Base-by-base conservation (phyloP, 441 rosid species). In the Populus hybrid region DNA sequence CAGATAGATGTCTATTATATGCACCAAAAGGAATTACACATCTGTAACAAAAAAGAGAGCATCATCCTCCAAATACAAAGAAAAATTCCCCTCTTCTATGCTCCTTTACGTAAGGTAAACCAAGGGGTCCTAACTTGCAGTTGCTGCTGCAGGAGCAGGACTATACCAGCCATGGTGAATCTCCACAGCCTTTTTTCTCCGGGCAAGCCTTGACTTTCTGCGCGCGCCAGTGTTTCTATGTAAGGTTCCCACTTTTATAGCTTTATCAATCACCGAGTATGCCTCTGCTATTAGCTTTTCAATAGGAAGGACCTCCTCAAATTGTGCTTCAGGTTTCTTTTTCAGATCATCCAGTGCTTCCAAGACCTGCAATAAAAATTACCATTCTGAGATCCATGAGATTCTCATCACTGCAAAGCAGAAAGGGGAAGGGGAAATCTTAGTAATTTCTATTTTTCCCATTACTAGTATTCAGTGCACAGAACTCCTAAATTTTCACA, bases 81-180 rank as follows among this genome's bases (percentile, higher is more conserved):
- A 65, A 76, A 40, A 36, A 69, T 2, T 3, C 33, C 21, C 56
- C 59, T 24, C 20, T 45, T 76, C 28, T 79, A 28, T 8, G 70
- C 80, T 75, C 65, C 63, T 26, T 45, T 70, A 67, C 67, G 23
- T 35, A 7, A 45, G 64, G 64, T 2, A 56, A 68, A 56, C 40
- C 28, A 20, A 4, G 23, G 24, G 10, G 38, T 42, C 78, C 61
- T 73, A 82, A 72, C 74, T 80, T 16, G 86, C 36, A 21, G 74
- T 74, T 28, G 66, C 74, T 1, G 61, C 50, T 42, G 71, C 68
- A 1, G 90, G 53, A 36, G 79, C 85, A 10, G 99, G 97, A 74
- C 87, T 81, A 66, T 92, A 95, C 98, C 98, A 95, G 75, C 95
- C 96, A 69, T 89, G 98, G 83, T 90, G 98, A 75, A 95, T 90